Percentiles rank a stretch among this genome's conserved stretches.
phyloP scores from a whole-genome alignment of 1,284 basidiomycete genomes.

The Apiotrichum gracile region DNA sequence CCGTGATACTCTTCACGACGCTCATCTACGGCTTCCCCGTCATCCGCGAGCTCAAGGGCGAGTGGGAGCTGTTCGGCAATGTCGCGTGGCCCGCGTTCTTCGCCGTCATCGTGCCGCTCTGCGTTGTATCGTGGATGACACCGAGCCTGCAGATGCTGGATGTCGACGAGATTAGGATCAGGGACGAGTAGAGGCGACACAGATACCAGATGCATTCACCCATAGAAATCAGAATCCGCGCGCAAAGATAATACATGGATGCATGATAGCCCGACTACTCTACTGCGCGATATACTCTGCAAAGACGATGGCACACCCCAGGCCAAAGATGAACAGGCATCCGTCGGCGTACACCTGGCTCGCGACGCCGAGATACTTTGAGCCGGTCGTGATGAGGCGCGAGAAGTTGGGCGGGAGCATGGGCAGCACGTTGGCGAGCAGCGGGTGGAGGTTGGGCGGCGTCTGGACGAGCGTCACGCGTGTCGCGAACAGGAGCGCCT shows the following conservation, averaged over 20 bases:
- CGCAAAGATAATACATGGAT: neutral
- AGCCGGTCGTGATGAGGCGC: constrained; percentile 33
- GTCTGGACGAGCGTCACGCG: constrained; percentile 40
- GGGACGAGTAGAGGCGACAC: neutral
- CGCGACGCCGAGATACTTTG: constrained; percentile 35
- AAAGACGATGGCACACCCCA: constrained; percentile 32
- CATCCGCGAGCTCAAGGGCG: constrained; percentile 19
- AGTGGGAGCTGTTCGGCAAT: constrained; percentile 42
- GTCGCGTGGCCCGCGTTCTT: constrained; percentile 36
- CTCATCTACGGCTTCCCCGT: neutral
- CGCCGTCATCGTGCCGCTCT: constrained; percentile 35
- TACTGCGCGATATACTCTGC: constrained; percentile 19
- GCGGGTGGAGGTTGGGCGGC: constrained; percentile 38
- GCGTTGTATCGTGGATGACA: constrained; percentile 21
- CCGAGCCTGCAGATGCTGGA: neutral
- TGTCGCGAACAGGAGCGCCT: constrained; percentile 43
- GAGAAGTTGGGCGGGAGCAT: constrained; percentile 41
- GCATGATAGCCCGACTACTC: neutral
- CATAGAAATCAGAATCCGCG: neutral
- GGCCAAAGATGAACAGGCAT: constrained; percentile 37
- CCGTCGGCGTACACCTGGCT: constrained; percentile 43
- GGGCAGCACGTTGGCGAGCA: constrained; percentile 43
- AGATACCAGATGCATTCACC: neutral
- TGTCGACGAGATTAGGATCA: neutral
- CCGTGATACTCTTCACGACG: neutral